A percentile compares a stretch with the other conserved stretches of the same genome.
Conservation (phyloP, 306 rosid genomes). For the Gynostemma pentaphyllum region DNA sequence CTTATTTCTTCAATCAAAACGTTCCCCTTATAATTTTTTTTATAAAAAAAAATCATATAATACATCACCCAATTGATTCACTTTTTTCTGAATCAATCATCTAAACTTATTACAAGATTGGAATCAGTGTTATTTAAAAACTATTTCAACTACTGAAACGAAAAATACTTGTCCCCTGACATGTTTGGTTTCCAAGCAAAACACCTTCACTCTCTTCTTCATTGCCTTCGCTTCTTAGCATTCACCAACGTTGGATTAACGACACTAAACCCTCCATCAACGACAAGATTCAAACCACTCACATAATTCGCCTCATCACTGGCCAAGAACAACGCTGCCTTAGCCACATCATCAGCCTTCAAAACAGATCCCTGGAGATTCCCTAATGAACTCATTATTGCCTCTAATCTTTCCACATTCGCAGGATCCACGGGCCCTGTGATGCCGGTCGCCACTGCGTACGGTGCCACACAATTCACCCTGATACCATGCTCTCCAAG, state of each 20-base stretch:
- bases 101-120: too few relatives aligned
- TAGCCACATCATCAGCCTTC: slow-evolving; percentile 10
- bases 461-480: slow-evolving; percentile 24
- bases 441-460: slow-evolving; percentile 2
- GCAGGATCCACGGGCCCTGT: neutral
- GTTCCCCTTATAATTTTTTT: too few relatives aligned
- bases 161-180: too few relatives aligned
- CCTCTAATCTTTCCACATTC: neutral
- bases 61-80: too few relatives aligned
- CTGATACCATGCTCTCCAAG: slow-evolving; percentile 21
- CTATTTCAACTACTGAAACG: too few relatives aligned
- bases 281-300: slow-evolving; percentile 16
- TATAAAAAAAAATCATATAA: too few relatives aligned
- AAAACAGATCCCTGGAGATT: slow-evolving; percentile 7
- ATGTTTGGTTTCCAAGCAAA: too few relatives aligned
- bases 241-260: slow-evolving; percentile 14
- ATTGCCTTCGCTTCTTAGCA: neutral
- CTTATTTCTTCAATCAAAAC: too few relatives aligned
- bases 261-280: slow-evolving; percentile 19
- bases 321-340: slow-evolving; percentile 13
- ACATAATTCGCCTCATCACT: slow-evolving; percentile 19
- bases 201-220: too few relatives aligned
- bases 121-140: too few relatives aligned
- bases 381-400: neutral
- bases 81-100: too few relatives aligned